Conservation (phyloP, 768 basidiomycete species). For the Trametopsis cervina region DNA sequence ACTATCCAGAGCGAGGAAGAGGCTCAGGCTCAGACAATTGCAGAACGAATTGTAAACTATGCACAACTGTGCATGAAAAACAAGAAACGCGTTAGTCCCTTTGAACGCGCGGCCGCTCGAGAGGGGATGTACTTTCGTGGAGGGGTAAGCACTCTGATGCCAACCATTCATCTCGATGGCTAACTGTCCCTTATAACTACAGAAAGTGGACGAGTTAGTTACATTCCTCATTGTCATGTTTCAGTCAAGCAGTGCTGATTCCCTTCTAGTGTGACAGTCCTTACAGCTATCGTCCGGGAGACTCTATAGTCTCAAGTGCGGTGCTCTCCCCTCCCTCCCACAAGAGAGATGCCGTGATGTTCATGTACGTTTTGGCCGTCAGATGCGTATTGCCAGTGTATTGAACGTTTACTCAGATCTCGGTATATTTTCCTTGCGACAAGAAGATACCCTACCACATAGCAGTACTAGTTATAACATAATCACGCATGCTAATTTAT, state of each 20-base stretch:
- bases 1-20: constrained; percentile 39
- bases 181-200: constrained; percentile 8
- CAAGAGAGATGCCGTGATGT: too few relatives aligned
- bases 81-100: constrained; percentile 60
- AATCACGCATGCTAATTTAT: too few relatives aligned
- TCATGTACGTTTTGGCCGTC: too few relatives aligned
- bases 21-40: constrained; percentile 59
- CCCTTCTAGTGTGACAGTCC: constrained; percentile 54
- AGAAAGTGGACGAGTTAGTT: constrained; percentile 81
- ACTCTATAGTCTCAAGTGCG: constrained; percentile 37
- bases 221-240: not conserved
- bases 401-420: too few relatives aligned
- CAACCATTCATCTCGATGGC: constrained; percentile 4
- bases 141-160: constrained; percentile 49
- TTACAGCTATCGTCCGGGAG: constrained; percentile 65
- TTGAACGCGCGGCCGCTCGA: constrained; percentile 62
- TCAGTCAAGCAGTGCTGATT: constrained; percentile 1
- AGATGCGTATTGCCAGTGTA: too few relatives aligned
- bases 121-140: constrained; percentile 62
- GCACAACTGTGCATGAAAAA: constrained; percentile 65
- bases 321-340: too few relatives aligned
- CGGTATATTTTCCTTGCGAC: too few relatives aligned
- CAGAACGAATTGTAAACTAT: constrained; percentile 66
- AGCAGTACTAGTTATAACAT: too few relatives aligned
- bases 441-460: too few relatives aligned